Base-by-base conservation (phyloP, 306 rosid genomes). In the Dalbergia oliveri region DNA sequence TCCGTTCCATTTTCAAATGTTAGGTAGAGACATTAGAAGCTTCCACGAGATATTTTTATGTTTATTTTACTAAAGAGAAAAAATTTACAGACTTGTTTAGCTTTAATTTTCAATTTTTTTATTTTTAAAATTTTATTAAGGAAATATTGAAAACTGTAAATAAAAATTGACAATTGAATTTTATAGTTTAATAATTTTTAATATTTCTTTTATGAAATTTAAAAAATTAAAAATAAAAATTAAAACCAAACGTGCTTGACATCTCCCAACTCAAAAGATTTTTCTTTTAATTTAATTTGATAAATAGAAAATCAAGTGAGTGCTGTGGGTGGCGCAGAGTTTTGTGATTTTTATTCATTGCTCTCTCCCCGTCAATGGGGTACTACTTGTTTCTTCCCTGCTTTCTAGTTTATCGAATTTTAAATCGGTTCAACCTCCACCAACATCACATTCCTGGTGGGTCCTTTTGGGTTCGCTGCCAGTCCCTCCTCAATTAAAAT, bases 21-120 rank as follows among this genome's bases (percentile, higher is more conserved):
- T 86, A 83, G 89, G 89, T 86, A 79, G 87, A 84, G 59, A 76
- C 74, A 80, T 72, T 86, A 80, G 89, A 86, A 86, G 76, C 87
- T 86, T 86, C 89, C 83, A 80, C 57, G 2, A 72, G 77, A 79
- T 73, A 66, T 76, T 83, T 82, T 69, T n/a, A 50, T 26, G 31
- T 26, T 26, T 26, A 1, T 0, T 26, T 26, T 26, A 26, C 31
- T 26, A 26, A 26, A 26, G 3, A 26, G 31, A 26, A 26, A 26
- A 26, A 26, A 26, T 26, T 26, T 26, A 26, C 31, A 26, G 31
- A 26, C 2, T 26, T 26, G 31, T 26, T 26, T 1, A 26, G 31
- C 31, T 26, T 26, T 26, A 2, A 26, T 26, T 26, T 26, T 26
- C 1, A 1, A 26, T 26, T 26, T 26, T 26, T 26, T 1, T 0